Percentiles rank a stretch among this genome's conserved stretches.
Evolutionary conservation across 352 stramenopile species (phyloP).

Genomic region (Globisporangium paddicum): DNA sequence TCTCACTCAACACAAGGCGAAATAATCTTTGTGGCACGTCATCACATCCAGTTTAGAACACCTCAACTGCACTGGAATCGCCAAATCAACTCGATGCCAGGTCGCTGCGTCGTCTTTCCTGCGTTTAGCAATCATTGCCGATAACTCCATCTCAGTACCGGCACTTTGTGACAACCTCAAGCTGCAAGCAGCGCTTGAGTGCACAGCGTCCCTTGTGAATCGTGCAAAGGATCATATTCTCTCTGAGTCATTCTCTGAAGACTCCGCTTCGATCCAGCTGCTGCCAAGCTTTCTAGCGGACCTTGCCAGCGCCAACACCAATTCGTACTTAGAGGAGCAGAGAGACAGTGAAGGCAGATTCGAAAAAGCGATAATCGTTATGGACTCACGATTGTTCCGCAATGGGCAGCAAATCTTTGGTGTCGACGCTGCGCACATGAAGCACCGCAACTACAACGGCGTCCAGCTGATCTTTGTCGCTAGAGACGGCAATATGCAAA

Average conservation of each 20-base stretch:
- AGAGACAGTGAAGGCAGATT: slow-evolving; percentile 2
- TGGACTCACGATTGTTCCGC: slow-evolving; percentile 8
- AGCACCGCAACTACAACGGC: slow-evolving; percentile 23
- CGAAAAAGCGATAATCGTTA: slow-evolving; percentile 4
- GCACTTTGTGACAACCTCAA: not conserved
- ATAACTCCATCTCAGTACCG: not conserved
- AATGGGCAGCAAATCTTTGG: slow-evolving; percentile 13
- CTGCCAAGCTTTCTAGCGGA: not conserved
- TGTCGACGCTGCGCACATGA: slow-evolving; percentile 23
- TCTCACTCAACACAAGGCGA: not conserved
- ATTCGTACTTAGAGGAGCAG: not conserved
- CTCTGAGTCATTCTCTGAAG: not conserved
- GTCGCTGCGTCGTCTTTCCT: not conserved
- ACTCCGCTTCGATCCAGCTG: not conserved
- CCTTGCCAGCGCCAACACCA: not conserved
- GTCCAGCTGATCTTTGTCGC: slow-evolving; percentile 18
- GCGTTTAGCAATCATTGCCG: not conserved
- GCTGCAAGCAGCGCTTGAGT: not conserved
- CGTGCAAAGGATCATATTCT: not conserved
- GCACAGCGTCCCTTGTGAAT: not conserved
- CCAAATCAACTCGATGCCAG: not conserved
- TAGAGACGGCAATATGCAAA: slow-evolving; percentile 20
- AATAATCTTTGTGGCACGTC: not conserved
- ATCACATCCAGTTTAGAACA: not conserved
- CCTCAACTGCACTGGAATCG: not conserved